Evolutionary conservation across 345 rosid genomes (phyloP), one percentile per base, ranked within the genome.

Genomic region (Geranium rotundifolium): DNA sequence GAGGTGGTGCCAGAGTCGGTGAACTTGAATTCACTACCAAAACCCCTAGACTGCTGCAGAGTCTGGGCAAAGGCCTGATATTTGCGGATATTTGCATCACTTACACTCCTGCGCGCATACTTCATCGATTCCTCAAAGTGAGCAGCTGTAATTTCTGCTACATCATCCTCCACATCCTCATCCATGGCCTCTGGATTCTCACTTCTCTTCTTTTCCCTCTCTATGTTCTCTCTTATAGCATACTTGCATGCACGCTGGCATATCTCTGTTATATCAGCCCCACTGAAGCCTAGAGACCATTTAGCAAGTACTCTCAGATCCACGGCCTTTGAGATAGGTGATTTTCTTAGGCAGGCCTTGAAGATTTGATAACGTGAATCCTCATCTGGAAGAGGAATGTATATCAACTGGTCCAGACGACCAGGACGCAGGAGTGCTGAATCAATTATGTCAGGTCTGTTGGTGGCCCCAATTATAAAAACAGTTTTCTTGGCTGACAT

Each of bases 1-100:
- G 76, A 16, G 13, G n/a, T n/a, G n/a, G n/a, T n/a, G n/a, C 69
- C 63, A 1, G 66, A 62, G 3, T 63, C 50, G 19, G 78, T 19
- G 27, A 75, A 75, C 75, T 69, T 75, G 60, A 75, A 75, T 29
- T 75, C 75, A 0, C 72, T 18, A 60, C 78, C 78, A 17, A 75
- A 71, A 23, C 78, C 78, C 58, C 78, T 71, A 17, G 78, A 75
- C 23, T 75, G 78, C 64, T 75, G 78, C 69, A 75, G 50, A 15
- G 78, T 75, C 60, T 75, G 78, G 52, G 78, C 75, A 60, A 75
- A 75, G 15, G 75, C 72, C 75, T 75, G 75, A 59, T 75, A 75
- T 56, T 75, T 71, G 46, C 72, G 72, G n/a, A 75, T 71, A 60
- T 71, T 75, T 20, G 72, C 78, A 76, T 52, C 73, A 77, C 65